phyloP scores from a whole-genome alignment of 2,329 filamentous ascomycete genomes.

The Graphiopsis chlorocephala region DNA sequence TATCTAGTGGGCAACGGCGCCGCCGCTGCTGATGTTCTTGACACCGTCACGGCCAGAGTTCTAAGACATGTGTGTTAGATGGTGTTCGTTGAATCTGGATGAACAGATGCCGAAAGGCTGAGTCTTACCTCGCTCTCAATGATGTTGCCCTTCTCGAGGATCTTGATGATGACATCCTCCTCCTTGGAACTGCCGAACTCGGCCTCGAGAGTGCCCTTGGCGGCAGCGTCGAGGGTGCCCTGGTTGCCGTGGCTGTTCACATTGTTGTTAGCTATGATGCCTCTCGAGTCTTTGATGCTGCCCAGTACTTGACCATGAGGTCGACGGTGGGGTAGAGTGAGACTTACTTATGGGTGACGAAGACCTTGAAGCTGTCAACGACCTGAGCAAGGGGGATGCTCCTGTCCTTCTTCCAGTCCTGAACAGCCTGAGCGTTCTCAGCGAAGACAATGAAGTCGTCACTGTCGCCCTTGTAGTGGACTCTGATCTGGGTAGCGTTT shows the following conservation, averaged over 20 bases:
- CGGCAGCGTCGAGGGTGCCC: conserved; percentile 72
- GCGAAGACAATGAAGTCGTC: conserved; percentile 70
- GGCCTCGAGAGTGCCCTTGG: conserved; percentile 70
- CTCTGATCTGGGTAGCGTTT: conserved; percentile 68
- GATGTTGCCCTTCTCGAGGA: conserved; percentile 71
- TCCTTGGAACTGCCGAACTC: conserved; percentile 82
- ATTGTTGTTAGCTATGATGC: background rate
- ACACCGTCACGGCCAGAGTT: conserved; percentile 42
- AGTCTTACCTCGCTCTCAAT: conserved; percentile 58
- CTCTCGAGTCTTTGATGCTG: background rate
- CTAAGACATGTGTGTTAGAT: conserved; percentile 29
- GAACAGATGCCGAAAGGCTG: background rate
- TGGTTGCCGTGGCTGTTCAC: conserved; percentile 73
- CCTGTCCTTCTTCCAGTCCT: conserved; percentile 81
- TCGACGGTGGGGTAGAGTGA: background rate
- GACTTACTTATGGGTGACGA: conserved; percentile 81
- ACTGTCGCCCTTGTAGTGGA: conserved; percentile 76
- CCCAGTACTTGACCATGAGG: background rate
- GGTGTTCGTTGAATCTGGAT: background rate
- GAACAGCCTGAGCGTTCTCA: conserved; percentile 60
- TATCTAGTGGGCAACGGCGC: conserved; percentile 29
- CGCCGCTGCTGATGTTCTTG: conserved; percentile 43
- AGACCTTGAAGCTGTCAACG: conserved; percentile 83
- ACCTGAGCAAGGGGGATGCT: conserved; percentile 79
- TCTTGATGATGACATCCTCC: conserved; percentile 77